Conservation (phyloP, 345 rosid species). For the Hirschfeldia incana region DNA sequence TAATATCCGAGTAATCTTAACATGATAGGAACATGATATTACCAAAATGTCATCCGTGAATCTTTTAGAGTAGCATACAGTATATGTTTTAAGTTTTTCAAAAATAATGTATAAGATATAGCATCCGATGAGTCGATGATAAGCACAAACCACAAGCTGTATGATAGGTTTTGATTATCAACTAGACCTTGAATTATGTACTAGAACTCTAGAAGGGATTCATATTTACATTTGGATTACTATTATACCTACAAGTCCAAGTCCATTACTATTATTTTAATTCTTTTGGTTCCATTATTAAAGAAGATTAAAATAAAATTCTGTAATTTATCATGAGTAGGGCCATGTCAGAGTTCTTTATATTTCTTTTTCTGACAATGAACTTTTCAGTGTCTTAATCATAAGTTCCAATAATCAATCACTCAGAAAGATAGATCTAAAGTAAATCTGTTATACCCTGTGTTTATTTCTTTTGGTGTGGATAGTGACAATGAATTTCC, state of each 20-base stretch:
- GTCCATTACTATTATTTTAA: neutral
- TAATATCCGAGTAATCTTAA: neutral
- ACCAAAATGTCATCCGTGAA: conserved; percentile 16
- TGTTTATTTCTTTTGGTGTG: neutral
- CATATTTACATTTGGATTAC: conserved; percentile 15
- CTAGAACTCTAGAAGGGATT: neutral
- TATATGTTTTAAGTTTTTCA: neutral
- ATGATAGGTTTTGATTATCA: conserved; percentile 5
- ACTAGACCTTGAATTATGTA: conserved; percentile 2
- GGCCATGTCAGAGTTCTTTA: conserved; percentile 22
- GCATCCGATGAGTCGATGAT: neutral
- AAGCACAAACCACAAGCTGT: neutral
- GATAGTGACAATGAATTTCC: neutral
- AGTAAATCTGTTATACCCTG: conserved; percentile 23
- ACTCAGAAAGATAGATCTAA: conserved; percentile 41
- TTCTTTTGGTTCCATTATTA: conserved; percentile 33
- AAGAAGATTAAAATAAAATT: neutral
- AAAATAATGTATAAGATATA: neutral
- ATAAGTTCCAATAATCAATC: conserved; percentile 29
- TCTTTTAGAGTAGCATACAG: conserved; percentile 12
- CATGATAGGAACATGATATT: neutral
- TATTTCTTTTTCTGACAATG: conserved; percentile 25
- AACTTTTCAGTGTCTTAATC: conserved; percentile 39
- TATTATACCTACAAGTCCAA: neutral
- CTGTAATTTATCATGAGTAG: neutral